Conservation (phyloP, 805 yeast species). For the Ogataea ganodermae region DNA sequence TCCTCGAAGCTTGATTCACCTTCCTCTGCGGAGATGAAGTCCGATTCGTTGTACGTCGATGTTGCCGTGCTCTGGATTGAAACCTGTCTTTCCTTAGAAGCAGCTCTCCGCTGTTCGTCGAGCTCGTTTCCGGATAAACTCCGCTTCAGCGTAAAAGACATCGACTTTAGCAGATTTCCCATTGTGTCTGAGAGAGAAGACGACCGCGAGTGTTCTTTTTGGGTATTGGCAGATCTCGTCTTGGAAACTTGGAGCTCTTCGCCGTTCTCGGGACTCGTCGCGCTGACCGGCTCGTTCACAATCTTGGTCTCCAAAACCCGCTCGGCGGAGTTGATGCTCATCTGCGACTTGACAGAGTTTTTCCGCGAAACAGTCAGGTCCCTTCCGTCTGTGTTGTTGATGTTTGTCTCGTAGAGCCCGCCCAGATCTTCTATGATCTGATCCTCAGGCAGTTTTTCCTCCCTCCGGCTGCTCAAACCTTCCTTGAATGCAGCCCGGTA, state of each 20-base stretch:
- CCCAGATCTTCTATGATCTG: constrained; percentile 32
- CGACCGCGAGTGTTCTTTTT: background rate
- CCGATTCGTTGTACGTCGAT: constrained; percentile 32
- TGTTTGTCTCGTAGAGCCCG: constrained; percentile 36
- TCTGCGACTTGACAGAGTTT: constrained; percentile 30
- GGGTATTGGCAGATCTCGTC: constrained; percentile 1
- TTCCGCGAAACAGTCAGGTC: constrained; percentile 34
- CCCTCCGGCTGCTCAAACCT: constrained; percentile 15
- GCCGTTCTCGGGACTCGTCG: constrained; percentile 1
- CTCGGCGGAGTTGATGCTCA: constrained; percentile 32
- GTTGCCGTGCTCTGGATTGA: constrained; percentile 31
- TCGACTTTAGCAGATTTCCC: constrained; percentile 24
- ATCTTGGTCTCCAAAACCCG: constrained; percentile 28
- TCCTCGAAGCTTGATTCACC: constrained; percentile 20
- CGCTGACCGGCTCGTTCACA: constrained; percentile 17
- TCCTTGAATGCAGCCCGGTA: constrained; percentile 19
- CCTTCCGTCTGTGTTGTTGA: constrained; percentile 32
- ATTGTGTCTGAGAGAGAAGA: constrained; percentile 23
- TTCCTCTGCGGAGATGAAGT: constrained; percentile 36
- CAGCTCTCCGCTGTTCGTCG: background rate
- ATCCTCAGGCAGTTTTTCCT: constrained; percentile 24
- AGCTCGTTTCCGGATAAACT: constrained; percentile 17
- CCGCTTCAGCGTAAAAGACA: constrained; percentile 19
- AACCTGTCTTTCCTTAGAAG: constrained; percentile 17
- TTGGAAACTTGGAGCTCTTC: background rate